Conservation (phyloP, 2,329 filamentous ascomycete species). For the Cercospora beticola region DNA sequence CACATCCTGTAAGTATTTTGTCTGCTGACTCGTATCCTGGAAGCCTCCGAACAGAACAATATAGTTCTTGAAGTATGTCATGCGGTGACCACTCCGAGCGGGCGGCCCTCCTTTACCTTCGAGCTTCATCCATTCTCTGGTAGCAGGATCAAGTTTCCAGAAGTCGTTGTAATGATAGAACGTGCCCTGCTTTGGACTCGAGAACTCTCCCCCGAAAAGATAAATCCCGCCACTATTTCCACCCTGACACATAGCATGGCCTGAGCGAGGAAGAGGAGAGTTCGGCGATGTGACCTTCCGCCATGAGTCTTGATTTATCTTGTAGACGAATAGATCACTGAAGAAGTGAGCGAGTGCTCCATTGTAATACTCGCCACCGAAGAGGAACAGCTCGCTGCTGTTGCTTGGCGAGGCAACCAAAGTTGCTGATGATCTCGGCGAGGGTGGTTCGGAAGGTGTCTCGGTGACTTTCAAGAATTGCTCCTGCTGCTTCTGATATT, state of each 20-base stretch:
- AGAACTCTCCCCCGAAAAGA: slow-evolving; percentile 95
- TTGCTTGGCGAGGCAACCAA: slow-evolving; percentile 83
- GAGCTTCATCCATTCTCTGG: slow-evolving; percentile 86
- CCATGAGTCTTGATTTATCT: slow-evolving; percentile 87
- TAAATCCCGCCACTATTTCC: slow-evolving; percentile 84
- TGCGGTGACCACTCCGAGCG: slow-evolving; percentile 72
- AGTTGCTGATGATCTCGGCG: slow-evolving; percentile 74
- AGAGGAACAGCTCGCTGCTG: slow-evolving; percentile 83
- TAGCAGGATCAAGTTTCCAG: slow-evolving; percentile 82
- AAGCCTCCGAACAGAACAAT: slow-evolving; percentile 95
- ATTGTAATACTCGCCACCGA: slow-evolving; percentile 95
- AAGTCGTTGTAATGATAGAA: slow-evolving; percentile 99
- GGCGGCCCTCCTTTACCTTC: slow-evolving; percentile 78
- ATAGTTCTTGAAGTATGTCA: slow-evolving; percentile 97
- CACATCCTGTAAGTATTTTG: slow-evolving; percentile 87
- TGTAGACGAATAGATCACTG: slow-evolving; percentile 66
- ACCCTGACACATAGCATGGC: slow-evolving; percentile 91
- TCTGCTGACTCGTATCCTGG: slow-evolving; percentile 93
- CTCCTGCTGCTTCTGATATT: slow-evolving; percentile 88
- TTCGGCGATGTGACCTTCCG: slow-evolving; percentile 87
- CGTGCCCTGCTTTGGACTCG: slow-evolving; percentile 91
- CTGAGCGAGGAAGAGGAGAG: slow-evolving; percentile 82
- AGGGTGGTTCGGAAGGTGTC: slow-evolving; percentile 68
- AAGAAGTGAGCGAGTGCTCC: slow-evolving; percentile 75
- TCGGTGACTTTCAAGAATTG: slow-evolving; percentile 94